Base-by-base conservation (phyloP, 192 early-diverging fungal species). In the Coemansia sp. region DNA sequence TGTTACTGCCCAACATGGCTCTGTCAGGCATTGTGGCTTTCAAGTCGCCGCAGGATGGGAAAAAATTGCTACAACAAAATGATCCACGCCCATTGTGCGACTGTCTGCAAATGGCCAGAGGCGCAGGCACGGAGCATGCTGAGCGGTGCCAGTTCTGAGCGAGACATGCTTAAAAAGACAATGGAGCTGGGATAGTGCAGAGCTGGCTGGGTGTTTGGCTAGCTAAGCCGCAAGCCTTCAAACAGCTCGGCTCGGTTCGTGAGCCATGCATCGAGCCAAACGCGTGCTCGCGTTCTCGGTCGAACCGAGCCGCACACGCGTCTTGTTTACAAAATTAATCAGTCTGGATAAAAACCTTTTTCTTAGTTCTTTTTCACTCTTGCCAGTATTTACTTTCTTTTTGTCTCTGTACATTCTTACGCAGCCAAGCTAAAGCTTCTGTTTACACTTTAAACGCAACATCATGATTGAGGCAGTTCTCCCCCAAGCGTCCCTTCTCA, bases 391-490 rank as follows among this genome's bases (percentile, higher is more conserved):
- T 43, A 11, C 41, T n/a, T 15, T 50, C 49, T 21, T 25, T 53
- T 53, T 24, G 51, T 53, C 19, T 35, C 29, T 56, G 54, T 56
- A 56, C 24, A 56, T 56, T 56, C 54, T 23, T 11, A 50, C 54
- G 54, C 54, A 17, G 29, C 41, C 15, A 43, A 32, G 12, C 41
- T n/a, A 43, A 43, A 43, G 41, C 41, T 43, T n/a, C 15, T 43
- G 41, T n/a, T 43, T 15, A 43, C 41, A 43, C 4, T 15, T n/a
- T 12, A 32, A 62, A 61, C 25, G 22, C 17, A 47, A 61, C 49
- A 32, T 29, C 38, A 93, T 94, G 94, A 86, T 96, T 72, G 93
- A 96, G 91, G 94, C 94, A 57, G 90, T 93, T 75, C 87, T 97
- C 59, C 77, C 83, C 65, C 85, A 93, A 85, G 94, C 90, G 51